A percentile compares a stretch with the other conserved stretches of the same genome.
These are phyloP conservation scores for Fusarium oxysporum DNA, from an alignment of 2,329 filamentous ascomycete species.

Conservation along the genomic window DNA sequence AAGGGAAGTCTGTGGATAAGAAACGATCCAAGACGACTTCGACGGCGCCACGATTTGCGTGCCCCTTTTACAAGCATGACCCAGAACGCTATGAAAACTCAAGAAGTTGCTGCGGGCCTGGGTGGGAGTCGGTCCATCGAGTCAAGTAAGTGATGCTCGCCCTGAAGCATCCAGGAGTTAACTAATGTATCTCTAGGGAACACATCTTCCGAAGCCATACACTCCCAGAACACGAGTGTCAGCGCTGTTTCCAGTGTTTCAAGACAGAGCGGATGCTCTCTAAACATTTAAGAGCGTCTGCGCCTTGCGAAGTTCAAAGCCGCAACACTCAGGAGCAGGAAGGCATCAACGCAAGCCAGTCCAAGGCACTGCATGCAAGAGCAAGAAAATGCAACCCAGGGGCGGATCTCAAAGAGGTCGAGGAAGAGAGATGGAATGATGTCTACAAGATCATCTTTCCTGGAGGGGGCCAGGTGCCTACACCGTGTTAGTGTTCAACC, in stretches of 20 bases:
- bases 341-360: slow-evolving; percentile 17
- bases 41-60: slow-evolving; percentile 17
- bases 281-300: slow-evolving; percentile 6
- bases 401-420: neutral
- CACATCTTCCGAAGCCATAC: slow-evolving; percentile 29
- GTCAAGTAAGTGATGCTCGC: slow-evolving; percentile 22
- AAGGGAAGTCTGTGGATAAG: neutral
- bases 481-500: slow-evolving; percentile 27
- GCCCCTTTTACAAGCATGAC: slow-evolving; percentile 37
- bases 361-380: slow-evolving; percentile 6
- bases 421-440: slow-evolving; percentile 31
- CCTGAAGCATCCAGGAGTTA: neutral
- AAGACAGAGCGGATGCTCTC: neutral
- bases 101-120: slow-evolving; percentile 31
- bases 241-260: slow-evolving; percentile 21
- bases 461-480: slow-evolving; percentile 1
- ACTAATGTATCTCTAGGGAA: slow-evolving; percentile 11
- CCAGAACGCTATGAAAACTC: slow-evolving; percentile 1
- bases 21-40: neutral
- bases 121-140: slow-evolving; percentile 26
- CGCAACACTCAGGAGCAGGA: slow-evolving; percentile 1
- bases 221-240: slow-evolving; percentile 21
- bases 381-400: neutral
- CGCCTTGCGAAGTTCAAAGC: slow-evolving; percentile 10
- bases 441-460: slow-evolving; percentile 32